These are phyloP conservation scores for Microbotryum scabiosae DNA, from an alignment of 1,284 basidiomycete genomes.

Conservation along the genomic window DNA sequence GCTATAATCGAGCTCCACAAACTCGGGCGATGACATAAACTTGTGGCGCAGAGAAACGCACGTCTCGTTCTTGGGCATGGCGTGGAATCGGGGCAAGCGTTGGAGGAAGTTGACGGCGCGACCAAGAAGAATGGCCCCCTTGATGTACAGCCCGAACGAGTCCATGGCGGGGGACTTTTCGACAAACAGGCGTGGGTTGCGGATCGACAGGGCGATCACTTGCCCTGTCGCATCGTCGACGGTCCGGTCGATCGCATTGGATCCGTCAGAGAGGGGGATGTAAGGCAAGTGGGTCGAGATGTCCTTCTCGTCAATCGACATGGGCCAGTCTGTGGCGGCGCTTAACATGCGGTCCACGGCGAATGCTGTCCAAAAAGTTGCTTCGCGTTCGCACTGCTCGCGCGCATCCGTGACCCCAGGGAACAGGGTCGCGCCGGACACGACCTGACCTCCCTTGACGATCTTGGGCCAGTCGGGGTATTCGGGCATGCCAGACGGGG, in stretches of 20 bases:
- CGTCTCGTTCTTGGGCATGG: neutral
- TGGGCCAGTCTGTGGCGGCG: conserved; percentile 16
- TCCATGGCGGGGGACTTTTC: conserved; percentile 15
- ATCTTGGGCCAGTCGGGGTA: neutral
- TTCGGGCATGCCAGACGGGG: conserved; percentile 7
- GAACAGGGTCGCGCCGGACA: no score
- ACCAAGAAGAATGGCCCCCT: conserved; percentile 22
- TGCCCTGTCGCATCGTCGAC: neutral
- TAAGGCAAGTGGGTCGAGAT: conserved; percentile 26
- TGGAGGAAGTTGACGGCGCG: conserved; percentile 27
- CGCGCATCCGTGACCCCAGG: conserved; percentile 5
- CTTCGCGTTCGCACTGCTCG: conserved; percentile 21
- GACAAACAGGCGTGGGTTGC: conserved; percentile 11
- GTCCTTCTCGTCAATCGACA: conserved; percentile 28
- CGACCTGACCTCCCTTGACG: neutral
- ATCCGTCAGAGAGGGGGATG: neutral
- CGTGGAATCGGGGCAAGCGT: conserved; percentile 14
- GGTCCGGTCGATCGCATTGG: neutral
- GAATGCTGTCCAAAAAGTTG: conserved; percentile 29
- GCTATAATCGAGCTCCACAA: conserved; percentile 23
- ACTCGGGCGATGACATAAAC: conserved; percentile 7
- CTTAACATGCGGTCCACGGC: conserved; percentile 19
- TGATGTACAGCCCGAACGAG: conserved; percentile 26
- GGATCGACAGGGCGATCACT: conserved; percentile 15
- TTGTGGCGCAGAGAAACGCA: conserved; percentile 2